Percentiles rank a stretch among this genome's conserved stretches.
These are phyloP conservation scores for Hemileccinum impolitum DNA, from an alignment of 768 basidiomycete genomes.

Conservation along the genomic window DNA sequence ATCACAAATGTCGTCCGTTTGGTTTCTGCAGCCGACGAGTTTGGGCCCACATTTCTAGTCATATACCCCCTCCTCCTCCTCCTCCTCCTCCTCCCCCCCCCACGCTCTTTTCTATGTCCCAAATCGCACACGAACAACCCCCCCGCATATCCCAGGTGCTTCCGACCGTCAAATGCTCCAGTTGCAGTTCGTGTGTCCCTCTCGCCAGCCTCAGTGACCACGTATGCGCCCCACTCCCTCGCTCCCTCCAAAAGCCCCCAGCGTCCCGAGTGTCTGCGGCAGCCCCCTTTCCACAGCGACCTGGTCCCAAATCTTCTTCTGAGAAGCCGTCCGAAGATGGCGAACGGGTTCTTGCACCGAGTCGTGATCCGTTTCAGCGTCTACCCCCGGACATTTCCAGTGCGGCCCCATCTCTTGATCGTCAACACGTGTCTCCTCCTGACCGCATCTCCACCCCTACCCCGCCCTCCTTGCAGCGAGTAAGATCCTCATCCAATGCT, in stretches of 20 bases:
- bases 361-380: conserved; percentile 28
- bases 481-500: conserved; percentile 20
- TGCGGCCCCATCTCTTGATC: not conserved
- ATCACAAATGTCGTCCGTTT: conserved; percentile 1
- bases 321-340: conserved; percentile 7
- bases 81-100: not conserved
- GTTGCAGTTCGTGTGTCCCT: conserved; percentile 66
- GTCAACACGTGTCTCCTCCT: conserved; percentile 5
- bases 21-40: not conserved
- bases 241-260: conserved; percentile 32
- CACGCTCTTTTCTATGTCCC: conserved; percentile 27
- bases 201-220: conserved; percentile 76
- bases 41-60: conserved; percentile 21
- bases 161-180: conserved; percentile 84
- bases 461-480: conserved; percentile 15
- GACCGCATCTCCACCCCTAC: conserved; percentile 16
- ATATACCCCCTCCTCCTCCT: conserved; percentile 19
- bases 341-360: conserved; percentile 7
- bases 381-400: conserved; percentile 22
- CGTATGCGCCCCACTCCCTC: conserved; percentile 56
- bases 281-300: conserved; percentile 47
- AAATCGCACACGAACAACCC: conserved; percentile 13
- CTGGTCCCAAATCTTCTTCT: conserved; percentile 11
- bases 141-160: conserved; percentile 58
- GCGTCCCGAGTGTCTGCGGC: conserved; percentile 40